Conservation (phyloP, 2,329 filamentous ascomycete genomes). For the Sarocladiaceae sp. region DNA sequence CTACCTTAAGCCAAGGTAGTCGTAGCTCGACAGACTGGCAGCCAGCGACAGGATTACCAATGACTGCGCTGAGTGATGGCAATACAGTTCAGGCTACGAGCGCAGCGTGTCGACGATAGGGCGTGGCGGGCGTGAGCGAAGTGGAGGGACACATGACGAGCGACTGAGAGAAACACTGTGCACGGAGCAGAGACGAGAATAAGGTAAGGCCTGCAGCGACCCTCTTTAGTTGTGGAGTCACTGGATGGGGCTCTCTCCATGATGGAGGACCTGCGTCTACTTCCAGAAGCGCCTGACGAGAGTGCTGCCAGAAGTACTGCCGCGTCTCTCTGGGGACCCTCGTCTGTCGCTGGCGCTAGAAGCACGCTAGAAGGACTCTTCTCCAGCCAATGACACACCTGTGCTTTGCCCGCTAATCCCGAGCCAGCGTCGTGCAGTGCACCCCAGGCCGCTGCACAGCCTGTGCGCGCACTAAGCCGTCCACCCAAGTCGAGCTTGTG, state of each 20-base stretch:
- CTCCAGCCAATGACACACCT: constrained; percentile 4
- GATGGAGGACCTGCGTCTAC: background rate
- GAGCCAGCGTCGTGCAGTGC: no score
- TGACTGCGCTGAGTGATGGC: no score
- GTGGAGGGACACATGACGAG: background rate
- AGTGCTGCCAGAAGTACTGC: background rate
- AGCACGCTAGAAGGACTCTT: constrained; percentile 2
- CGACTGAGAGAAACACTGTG: constrained; percentile 6
- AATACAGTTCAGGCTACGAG: no score
- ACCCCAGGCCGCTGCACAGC: no score
- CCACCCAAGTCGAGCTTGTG: no score
- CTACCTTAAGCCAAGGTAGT: no score
- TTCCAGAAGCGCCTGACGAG: no score
- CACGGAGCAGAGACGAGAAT: constrained; percentile 6
- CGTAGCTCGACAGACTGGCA: no score
- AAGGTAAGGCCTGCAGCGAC: constrained; percentile 5
- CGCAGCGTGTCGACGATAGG: constrained; percentile 1
- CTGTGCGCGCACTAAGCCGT: no score
- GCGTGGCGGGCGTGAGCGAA: background rate
- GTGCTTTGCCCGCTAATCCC: background rate
- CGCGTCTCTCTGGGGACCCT: no score
- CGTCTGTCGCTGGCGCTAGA: constrained; percentile 6
- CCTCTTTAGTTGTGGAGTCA: background rate
- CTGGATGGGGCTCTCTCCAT: background rate
- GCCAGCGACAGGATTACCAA: no score